These are phyloP conservation scores for Olyra latifolia DNA, from an alignment of 176 grass and related monocot genomes.

Conservation along the genomic window DNA sequence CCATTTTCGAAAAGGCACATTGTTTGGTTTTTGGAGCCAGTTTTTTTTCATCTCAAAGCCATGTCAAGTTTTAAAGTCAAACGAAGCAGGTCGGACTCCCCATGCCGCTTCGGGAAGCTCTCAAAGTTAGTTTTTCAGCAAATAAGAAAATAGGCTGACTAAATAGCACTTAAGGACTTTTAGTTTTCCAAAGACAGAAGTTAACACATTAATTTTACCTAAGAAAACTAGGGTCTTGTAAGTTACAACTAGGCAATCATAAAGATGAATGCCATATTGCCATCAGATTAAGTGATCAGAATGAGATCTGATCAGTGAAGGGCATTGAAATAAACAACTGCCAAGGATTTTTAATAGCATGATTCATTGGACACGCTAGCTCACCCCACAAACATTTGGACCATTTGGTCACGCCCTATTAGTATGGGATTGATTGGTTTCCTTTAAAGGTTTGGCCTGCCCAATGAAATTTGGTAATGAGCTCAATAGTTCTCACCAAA, in stretches of 20 bases:
- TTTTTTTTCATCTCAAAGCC: too few relatives aligned
- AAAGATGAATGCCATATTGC: neutral
- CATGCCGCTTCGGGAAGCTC: too few relatives aligned
- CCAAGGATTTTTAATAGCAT: neutral
- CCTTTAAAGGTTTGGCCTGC: neutral
- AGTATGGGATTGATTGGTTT: neutral
- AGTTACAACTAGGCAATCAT: neutral
- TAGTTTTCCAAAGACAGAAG: neutral
- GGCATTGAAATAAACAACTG: neutral
- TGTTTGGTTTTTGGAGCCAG: too few relatives aligned
- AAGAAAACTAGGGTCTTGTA: neutral
- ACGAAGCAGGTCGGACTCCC: too few relatives aligned
- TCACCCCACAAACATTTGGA: neutral
- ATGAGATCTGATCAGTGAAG: neutral
- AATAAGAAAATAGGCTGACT: neutral
- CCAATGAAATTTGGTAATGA: neutral
- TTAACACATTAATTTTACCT: neutral
- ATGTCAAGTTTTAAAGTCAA: too few relatives aligned
- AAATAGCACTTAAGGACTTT: neutral
- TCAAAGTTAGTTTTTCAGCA: too few relatives aligned
- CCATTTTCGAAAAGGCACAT: too few relatives aligned
- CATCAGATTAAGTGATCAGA: neutral
- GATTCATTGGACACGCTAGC: neutral
- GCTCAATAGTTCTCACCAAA: too few relatives aligned
- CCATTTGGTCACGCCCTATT: neutral